A percentile compares a stretch with the other conserved stretches of the same genome.
These are phyloP conservation scores for Alternaria ventricosa DNA, from an alignment of 2,329 filamentous ascomycete genomes.

Conservation along the genomic window DNA sequence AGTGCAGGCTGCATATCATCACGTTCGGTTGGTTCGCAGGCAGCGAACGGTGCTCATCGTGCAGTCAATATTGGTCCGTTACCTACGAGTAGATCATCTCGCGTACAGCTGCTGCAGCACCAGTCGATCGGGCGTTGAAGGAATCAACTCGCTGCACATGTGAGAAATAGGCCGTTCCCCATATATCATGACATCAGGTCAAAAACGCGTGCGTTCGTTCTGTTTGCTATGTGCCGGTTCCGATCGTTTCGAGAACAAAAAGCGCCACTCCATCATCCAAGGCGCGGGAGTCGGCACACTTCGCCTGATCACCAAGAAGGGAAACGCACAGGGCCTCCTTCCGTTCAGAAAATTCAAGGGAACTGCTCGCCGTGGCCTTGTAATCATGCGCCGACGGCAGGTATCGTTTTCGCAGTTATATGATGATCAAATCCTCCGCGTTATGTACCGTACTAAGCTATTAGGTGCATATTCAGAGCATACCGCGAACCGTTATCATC, in stretches of 20 bases:
- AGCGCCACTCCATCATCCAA: conserved; percentile 1
- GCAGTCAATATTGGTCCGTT: conserved; percentile 12
- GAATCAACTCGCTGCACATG: background rate
- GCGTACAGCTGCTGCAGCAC: background rate
- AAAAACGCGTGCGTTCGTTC: background rate
- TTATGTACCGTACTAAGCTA: background rate
- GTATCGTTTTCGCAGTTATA: background rate
- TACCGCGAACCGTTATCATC: background rate
- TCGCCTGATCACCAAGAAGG: conserved; percentile 28
- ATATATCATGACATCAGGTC: background rate
- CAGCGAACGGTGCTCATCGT: conserved; percentile 16
- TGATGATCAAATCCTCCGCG: background rate
- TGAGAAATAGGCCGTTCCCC: background rate
- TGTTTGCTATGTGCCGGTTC: background rate
- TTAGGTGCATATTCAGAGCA: background rate
- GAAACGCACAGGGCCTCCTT: conserved; percentile 16
- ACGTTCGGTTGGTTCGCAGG: conserved; percentile 25
- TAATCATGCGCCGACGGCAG: conserved; percentile 1
- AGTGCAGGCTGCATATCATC: conserved; percentile 21
- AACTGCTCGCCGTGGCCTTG: conserved; percentile 5
- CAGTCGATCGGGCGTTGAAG: conserved; percentile 6
- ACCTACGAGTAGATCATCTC: conserved; percentile 6
- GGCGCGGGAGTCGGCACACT: conserved; percentile 12
- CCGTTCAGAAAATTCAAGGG: conserved; percentile 7
- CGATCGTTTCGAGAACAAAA: conserved; percentile 5